Evolutionary conservation across 768 basidiomycete genomes (phyloP), one percentile per base, ranked within the genome.

Genomic region (Wakefieldia striispora): DNA sequence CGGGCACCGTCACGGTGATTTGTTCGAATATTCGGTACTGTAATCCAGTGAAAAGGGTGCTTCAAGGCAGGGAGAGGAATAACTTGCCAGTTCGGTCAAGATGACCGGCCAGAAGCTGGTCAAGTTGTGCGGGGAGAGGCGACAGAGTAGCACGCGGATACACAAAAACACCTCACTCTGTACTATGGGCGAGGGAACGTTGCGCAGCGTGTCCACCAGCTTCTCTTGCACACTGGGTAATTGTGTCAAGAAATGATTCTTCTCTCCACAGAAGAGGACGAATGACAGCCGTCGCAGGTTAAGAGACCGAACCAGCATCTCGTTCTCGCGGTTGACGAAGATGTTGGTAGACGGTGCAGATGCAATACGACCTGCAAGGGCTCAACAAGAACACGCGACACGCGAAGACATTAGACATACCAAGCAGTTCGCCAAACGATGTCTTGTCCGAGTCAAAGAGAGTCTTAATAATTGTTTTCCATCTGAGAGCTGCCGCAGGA

Each of bases 81-180:
- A 50, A 33, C 61, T 47, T 59, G 91, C 92, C 61, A 99, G 72
- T 71, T 99, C 97, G 1, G 94, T 91, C 55, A 98, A 65, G 37
- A 99, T 78, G 37, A 95, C 89, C 1, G 97, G 95, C 95, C 97
- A 98, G 69, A 98, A 91, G 58, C 93, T 95, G 9, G 88, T 86
- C 61, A 99, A 65, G 61, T 95, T 97, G 61, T 95, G 91, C 3
- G 89, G 80, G 5, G 91, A 90, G 43, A 98, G 76, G 14, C 97
- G 83, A 64, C 92, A 97, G 39, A 98, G 77, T 17, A 98, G 70
- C 2, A 97, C 88, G 11, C 97, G 79, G 42, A 98, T 82, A 61
- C 94, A 97, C 13, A 98, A 77, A 67, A 93, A 99, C 9, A 95
- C 93, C 68, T 99, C 95, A 60, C 88, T 87, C 63, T 94, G 90